Percentiles rank a stretch among this genome's conserved stretches.
Conservation (phyloP, 192 early-diverging fungal genomes). For the Mycoemilia scoparia region DNA sequence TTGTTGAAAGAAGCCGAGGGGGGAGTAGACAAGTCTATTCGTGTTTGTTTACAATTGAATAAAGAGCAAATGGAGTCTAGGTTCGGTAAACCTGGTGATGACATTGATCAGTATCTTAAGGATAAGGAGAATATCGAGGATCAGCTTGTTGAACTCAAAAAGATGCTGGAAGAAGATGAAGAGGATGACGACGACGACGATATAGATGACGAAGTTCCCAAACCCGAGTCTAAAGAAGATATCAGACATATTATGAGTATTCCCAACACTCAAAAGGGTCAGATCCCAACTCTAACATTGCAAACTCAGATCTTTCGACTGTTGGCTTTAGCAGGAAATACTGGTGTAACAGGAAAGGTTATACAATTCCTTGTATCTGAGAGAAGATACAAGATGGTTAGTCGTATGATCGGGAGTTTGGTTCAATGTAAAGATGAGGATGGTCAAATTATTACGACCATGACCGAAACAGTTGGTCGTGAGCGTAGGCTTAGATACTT, state of each 20-base stretch:
- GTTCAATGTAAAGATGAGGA: no score
- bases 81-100: no score
- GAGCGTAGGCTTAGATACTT: no score
- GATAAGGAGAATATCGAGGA: no score
- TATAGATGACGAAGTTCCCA: neutral
- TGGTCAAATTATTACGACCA: no score
- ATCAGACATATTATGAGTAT: constrained; percentile 12
- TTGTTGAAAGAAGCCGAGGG: no score
- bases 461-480: no score
- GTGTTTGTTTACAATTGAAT: no score
- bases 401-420: constrained; percentile 6
- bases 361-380: constrained; percentile 8
- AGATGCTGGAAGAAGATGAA: neutral
- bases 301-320: constrained; percentile 21
- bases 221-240: constrained; percentile 8
- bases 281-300: constrained; percentile 5
- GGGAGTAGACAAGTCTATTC: no score
- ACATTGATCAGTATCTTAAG: no score
- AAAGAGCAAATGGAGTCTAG: no score
- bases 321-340: constrained; percentile 14
- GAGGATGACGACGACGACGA: neutral
- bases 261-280: constrained; percentile 8
- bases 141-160: no score
- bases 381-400: neutral
- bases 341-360: constrained; percentile 9